These are phyloP conservation scores for Trichothecium roseum DNA, from an alignment of 2,329 filamentous ascomycete genomes.

Conservation along the genomic window DNA sequence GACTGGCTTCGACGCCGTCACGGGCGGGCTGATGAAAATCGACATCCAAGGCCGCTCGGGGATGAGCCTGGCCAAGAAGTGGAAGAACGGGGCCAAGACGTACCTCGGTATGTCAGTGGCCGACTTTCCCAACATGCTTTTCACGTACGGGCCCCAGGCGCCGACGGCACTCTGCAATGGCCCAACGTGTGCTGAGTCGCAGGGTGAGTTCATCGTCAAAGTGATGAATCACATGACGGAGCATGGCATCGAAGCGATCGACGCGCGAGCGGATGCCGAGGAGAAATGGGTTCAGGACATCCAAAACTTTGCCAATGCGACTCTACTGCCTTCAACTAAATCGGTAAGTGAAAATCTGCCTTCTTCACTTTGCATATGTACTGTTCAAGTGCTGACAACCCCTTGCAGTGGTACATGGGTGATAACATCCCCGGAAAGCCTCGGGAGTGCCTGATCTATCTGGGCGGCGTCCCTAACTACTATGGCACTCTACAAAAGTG, in stretches of 20 bases:
- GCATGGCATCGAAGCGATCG: slow-evolving; percentile 18
- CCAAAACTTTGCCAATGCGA: slow-evolving; percentile 14
- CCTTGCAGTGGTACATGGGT: slow-evolving; percentile 26
- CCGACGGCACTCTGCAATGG: slow-evolving; percentile 27
- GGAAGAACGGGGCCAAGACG: slow-evolving; percentile 21
- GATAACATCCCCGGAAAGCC: slow-evolving; percentile 28
- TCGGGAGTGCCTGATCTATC: slow-evolving; percentile 22
- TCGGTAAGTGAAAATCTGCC: slow-evolving; percentile 9
- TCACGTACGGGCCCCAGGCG: slow-evolving; percentile 27
- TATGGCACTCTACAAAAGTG: neutral
- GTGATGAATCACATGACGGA: slow-evolving; percentile 18
- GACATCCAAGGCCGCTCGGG: slow-evolving; percentile 23
- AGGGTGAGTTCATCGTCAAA: slow-evolving; percentile 26
- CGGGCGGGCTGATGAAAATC: slow-evolving; percentile 27
- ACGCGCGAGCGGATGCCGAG: slow-evolving; percentile 18
- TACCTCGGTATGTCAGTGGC: slow-evolving; percentile 28
- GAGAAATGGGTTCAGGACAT: slow-evolving; percentile 18
- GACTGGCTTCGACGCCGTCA: slow-evolving; percentile 31
- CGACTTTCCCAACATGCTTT: slow-evolving; percentile 36
- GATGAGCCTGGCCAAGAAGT: slow-evolving; percentile 21
- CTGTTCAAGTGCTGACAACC: neutral
- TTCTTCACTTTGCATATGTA: too few species aligned
- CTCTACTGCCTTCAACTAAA: slow-evolving; percentile 19
- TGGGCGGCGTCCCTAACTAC: slow-evolving; percentile 14
- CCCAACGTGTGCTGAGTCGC: slow-evolving; percentile 26